Conservation (phyloP, 768 basidiomycete genomes). For the Rhodotorula diobovata region DNA sequence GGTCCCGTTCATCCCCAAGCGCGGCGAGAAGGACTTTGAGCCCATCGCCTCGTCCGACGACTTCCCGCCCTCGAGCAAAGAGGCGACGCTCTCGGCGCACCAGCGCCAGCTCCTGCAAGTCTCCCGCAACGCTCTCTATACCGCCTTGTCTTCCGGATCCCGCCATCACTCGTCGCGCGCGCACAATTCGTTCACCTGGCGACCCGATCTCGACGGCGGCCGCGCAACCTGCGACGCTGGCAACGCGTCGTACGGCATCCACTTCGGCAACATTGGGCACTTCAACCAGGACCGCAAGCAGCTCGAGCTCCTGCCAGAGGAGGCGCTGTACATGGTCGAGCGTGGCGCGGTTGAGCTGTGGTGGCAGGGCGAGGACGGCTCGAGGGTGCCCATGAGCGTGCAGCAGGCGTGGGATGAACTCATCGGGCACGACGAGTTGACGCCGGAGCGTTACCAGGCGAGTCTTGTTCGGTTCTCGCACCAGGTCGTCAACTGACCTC, state of each 20-base stretch:
- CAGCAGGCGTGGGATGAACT: slow-evolving; percentile 84
- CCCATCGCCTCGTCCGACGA: slow-evolving; percentile 51
- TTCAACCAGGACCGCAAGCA: slow-evolving; percentile 54
- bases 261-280: slow-evolving; percentile 76
- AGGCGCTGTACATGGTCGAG: slow-evolving; percentile 88
- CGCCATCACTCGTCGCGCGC: slow-evolving; percentile 42
- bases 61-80: slow-evolving; percentile 21
- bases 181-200: slow-evolving; percentile 76
- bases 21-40: slow-evolving; percentile 97
- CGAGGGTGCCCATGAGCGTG: slow-evolving; percentile 50
- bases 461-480: slow-evolving; percentile 29
- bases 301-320: slow-evolving; percentile 86
- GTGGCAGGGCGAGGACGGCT: slow-evolving; percentile 51
- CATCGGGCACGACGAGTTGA: slow-evolving; percentile 71
- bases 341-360: slow-evolving; percentile 82
- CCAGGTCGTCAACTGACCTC: neutral
- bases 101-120: slow-evolving; percentile 77
- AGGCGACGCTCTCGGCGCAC: slow-evolving; percentile 43
- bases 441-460: slow-evolving; percentile 84
- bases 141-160: slow-evolving; percentile 54
- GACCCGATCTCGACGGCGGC: slow-evolving; percentile 51
- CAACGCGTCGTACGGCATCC: slow-evolving; percentile 61
- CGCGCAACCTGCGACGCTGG: slow-evolving; percentile 33
- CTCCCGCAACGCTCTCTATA: slow-evolving; percentile 79
- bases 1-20: slow-evolving; percentile 62